phyloP scores from a whole-genome alignment of 2,329 filamentous ascomycete genomes.

The Hypoxylon sp. region DNA sequence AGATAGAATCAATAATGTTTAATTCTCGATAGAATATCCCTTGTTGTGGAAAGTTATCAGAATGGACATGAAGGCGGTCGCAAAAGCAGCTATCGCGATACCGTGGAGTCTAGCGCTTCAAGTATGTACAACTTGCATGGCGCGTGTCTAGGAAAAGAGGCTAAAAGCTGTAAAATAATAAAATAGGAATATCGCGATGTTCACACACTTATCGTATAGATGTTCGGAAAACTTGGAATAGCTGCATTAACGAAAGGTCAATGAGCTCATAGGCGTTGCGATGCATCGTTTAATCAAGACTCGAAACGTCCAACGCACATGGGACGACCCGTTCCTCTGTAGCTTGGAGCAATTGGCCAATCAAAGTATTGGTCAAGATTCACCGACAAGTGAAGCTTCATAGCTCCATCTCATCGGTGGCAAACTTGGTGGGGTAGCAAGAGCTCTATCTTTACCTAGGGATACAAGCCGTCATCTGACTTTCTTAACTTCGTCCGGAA shows the following conservation, averaged over 20 bases:
- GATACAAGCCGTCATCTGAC: constrained; percentile 24
- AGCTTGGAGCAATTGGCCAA: constrained; percentile 33
- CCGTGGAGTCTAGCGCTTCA: constrained; percentile 11
- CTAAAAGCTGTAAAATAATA: background rate
- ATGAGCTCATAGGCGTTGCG: constrained; percentile 23
- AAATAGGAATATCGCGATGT: no score
- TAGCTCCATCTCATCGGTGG: constrained; percentile 14
- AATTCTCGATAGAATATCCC: no score
- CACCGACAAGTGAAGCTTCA: constrained; percentile 16
- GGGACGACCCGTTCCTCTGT: constrained; percentile 35
- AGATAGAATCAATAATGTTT: no score
- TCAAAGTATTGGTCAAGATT: constrained; percentile 21
- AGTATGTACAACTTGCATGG: constrained; percentile 18
- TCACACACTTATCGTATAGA: no score
- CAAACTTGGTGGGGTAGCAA: constrained; percentile 32
- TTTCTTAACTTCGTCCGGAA: constrained; percentile 21
- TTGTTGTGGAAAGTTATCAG: background rate
- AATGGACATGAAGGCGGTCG: background rate
- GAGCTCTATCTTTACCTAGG: constrained; percentile 10
- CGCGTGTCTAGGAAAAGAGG: constrained; percentile 6
- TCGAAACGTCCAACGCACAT: constrained; percentile 5
- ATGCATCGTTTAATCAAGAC: no score
- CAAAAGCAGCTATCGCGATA: background rate
- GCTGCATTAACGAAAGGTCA: background rate
- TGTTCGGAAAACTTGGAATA: constrained; percentile 12